Conservation (phyloP, 2,329 filamentous ascomycete species). For the Parascedosporium putredinis region DNA sequence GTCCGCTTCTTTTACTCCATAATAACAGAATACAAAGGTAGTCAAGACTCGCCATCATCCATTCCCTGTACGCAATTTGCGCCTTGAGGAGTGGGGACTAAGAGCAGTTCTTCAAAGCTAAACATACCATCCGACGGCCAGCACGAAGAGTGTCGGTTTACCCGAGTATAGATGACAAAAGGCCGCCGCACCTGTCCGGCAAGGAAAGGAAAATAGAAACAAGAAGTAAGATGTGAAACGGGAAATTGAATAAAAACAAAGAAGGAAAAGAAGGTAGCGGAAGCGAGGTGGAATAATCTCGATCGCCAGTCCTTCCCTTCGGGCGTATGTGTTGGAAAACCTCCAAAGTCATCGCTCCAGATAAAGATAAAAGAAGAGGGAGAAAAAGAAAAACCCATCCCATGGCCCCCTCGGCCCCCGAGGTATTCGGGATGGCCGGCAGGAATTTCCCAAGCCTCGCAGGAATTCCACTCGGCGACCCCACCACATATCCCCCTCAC, state of each 20-base stretch:
- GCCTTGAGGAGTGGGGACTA: too few species aligned
- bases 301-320: not conserved
- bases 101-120: too few species aligned
- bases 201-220: too few species aligned
- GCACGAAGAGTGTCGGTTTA: too few species aligned
- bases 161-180: too few species aligned
- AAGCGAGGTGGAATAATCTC: not conserved
- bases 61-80: too few species aligned
- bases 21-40: not conserved
- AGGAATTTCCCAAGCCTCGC: not conserved
- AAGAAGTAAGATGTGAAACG: not conserved
- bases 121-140: too few species aligned
- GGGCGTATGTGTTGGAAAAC: not conserved
- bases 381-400: conserved; percentile 10
- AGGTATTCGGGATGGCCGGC: conserved; percentile 7
- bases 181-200: too few species aligned
- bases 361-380: too few species aligned
- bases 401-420: conserved; percentile 1
- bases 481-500: not conserved
- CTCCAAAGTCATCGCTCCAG: conserved; percentile 2
- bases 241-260: not conserved
- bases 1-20: not conserved
- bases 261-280: not conserved
- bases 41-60: not conserved
- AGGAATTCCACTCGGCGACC: conserved; percentile 1